Percentiles rank a stretch among this genome's conserved stretches.
These are phyloP conservation scores for Boletellus emodensis DNA, from an alignment of 768 basidiomycete genomes.

Conservation along the genomic window DNA sequence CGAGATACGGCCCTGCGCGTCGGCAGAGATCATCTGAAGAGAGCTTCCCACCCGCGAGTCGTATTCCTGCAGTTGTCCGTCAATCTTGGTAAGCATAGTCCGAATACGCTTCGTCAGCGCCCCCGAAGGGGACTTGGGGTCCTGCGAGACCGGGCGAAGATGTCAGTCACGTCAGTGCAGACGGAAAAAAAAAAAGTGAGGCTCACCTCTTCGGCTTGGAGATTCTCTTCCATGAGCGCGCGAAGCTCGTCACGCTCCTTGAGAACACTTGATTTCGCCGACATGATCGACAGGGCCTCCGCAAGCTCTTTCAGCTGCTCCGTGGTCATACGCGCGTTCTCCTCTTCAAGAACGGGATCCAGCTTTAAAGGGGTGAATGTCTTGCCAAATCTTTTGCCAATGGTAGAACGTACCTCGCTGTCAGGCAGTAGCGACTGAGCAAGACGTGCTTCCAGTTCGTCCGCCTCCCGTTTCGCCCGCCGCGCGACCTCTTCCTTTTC, in stretches of 20 bases:
- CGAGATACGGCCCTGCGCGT: conserved; percentile 84
- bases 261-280: conserved; percentile 90
- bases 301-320: conserved; percentile 94
- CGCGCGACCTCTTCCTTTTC: conserved; percentile 92
- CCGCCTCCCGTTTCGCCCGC: conserved; percentile 75
- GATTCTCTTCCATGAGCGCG: conserved; percentile 89
- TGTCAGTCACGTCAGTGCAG: neutral
- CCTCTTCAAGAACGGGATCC: conserved; percentile 54
- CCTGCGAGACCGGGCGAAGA: conserved; percentile 35
- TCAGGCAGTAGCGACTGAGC: conserved; percentile 85
- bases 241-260: conserved; percentile 94
- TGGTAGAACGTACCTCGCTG: conserved; percentile 59
- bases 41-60: conserved; percentile 83
- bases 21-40: conserved; percentile 81
- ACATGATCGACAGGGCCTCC: conserved; percentile 85
- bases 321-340: conserved; percentile 92
- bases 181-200: neutral
- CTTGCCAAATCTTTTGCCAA: too few relatives aligned
- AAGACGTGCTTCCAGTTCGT: conserved; percentile 71
- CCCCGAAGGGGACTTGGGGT: conserved; percentile 75
- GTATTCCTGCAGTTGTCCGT: conserved; percentile 87
- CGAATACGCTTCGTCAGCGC: conserved; percentile 96
- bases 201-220: conserved; percentile 78
- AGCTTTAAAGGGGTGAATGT: conserved; percentile 39
- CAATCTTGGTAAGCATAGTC: conserved; percentile 93